Evolutionary conservation across 2,329 filamentous ascomycete species (phyloP).

Genomic region (Fusarium illudens): DNA sequence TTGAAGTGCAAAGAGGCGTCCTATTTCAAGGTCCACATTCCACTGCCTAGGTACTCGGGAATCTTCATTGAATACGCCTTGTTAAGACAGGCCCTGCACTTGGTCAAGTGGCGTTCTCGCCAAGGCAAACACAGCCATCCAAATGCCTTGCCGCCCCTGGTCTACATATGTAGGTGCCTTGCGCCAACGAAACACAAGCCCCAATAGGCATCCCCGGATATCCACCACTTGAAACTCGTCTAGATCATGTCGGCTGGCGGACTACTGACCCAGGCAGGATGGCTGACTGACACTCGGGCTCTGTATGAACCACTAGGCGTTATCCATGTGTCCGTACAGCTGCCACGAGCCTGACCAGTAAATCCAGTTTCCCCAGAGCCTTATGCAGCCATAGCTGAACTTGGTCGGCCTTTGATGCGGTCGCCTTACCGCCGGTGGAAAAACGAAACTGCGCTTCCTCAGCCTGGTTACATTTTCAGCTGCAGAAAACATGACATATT

Average conservation of each 20-base stretch:
- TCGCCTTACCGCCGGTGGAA: background rate
- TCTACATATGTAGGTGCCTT: background rate
- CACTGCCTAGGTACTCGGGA: no score
- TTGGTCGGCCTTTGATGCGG: background rate
- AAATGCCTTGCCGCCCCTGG: background rate
- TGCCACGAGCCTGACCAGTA: background rate
- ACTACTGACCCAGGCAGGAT: background rate
- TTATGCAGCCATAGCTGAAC: background rate
- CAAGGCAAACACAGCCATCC: background rate
- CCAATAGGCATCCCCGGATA: background rate
- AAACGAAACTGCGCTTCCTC: background rate
- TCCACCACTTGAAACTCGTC: background rate
- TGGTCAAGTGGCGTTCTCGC: background rate
- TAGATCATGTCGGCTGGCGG: background rate
- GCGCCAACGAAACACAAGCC: background rate
- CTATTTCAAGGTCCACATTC: no score
- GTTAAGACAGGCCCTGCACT: background rate
- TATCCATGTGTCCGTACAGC: background rate
- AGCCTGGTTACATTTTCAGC: background rate
- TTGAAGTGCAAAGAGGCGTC: no score
- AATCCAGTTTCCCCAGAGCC: background rate
- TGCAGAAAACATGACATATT: background rate
- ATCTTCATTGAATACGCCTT: no score
- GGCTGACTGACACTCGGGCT: background rate
- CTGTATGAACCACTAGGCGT: background rate